These are phyloP conservation scores for Cyphellophora attinorum DNA, from an alignment of 2,329 filamentous ascomycete species.

Conservation along the genomic window DNA sequence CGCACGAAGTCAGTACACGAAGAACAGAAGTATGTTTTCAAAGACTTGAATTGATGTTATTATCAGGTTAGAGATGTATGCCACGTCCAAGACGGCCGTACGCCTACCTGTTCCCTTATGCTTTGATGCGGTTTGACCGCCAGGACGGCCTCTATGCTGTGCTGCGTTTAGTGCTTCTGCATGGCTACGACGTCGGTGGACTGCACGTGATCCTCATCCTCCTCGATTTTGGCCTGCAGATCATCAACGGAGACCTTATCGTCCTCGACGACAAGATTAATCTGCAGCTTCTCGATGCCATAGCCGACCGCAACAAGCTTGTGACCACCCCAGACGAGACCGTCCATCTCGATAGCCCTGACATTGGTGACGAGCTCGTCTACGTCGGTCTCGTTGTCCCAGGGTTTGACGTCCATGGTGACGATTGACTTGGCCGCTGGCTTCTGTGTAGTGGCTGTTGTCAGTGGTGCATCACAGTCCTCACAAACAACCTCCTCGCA, in stretches of 20 bases:
- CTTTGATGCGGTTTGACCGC: too few species aligned
- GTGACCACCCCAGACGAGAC: constrained; percentile 90
- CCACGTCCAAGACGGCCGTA: too few species aligned
- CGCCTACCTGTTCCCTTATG: too few species aligned
- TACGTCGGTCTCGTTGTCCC: constrained; percentile 97
- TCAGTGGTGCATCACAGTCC: too few species aligned
- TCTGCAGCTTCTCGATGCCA: constrained; percentile 99
- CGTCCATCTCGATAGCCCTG: constrained; percentile 77
- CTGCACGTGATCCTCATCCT: constrained; percentile 91
- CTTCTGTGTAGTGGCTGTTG: too few species aligned
- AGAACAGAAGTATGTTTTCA: too few species aligned
- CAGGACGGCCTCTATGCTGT: too few species aligned
- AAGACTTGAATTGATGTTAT: too few species aligned
- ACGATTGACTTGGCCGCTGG: constrained; percentile 89
- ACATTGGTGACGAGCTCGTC: constrained; percentile 69
- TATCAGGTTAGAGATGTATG: too few species aligned
- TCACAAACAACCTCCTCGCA: too few species aligned
- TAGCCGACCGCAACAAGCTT: constrained; percentile 85
- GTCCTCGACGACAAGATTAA: constrained; percentile 95
- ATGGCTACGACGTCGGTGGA: constrained; percentile 84
- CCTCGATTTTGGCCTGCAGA: constrained; percentile 76
- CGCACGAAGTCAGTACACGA: too few species aligned
- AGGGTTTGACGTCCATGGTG: constrained; percentile 94
- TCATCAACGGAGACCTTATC: constrained; percentile 86
- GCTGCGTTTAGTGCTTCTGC: constrained; percentile 80